phyloP scores from a whole-genome alignment of 805 yeast species.

The Ogataea neopini region DNA sequence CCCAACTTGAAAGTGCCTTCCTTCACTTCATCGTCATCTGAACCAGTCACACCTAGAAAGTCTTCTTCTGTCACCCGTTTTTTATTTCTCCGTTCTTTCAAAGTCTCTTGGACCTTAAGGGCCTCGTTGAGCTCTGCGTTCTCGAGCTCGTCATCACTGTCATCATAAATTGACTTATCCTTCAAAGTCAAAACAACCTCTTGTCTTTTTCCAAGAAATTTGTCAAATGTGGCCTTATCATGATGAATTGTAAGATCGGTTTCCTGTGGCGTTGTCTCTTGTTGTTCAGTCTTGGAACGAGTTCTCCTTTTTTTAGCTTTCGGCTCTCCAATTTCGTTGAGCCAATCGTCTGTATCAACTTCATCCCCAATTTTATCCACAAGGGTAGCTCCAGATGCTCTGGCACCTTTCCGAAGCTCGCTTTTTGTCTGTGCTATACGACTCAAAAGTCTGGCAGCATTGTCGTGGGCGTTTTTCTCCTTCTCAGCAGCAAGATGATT shows the following conservation, averaged over 20 bases:
- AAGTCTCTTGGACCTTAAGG: conserved; percentile 22
- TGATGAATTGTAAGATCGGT: conserved; percentile 46
- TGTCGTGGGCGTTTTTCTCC: conserved; percentile 35
- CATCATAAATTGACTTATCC: conserved; percentile 44
- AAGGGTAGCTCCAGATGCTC: conserved; percentile 27
- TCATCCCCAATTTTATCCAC: conserved; percentile 30
- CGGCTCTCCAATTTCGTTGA: conserved; percentile 31
- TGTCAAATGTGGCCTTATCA: conserved; percentile 39
- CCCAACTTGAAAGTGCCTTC: conserved; percentile 28
- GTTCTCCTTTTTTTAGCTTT: conserved; percentile 10
- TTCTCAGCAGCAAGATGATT: conserved; percentile 39
- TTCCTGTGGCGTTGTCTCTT: not conserved
- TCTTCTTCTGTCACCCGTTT: conserved; percentile 37
- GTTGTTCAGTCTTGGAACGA: conserved; percentile 2
- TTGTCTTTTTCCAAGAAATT: conserved; percentile 29
- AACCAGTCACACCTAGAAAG: not conserved
- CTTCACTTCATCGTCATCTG: conserved; percentile 23
- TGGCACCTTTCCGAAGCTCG: conserved; percentile 25
- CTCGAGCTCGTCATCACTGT: conserved; percentile 44
- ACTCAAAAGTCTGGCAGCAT: conserved; percentile 23
- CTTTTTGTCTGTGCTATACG: conserved; percentile 17
- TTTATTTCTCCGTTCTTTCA: conserved; percentile 11
- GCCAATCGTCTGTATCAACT: conserved; percentile 39
- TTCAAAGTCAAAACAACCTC: conserved; percentile 58
- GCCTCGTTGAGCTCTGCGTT: conserved; percentile 23